These are phyloP conservation scores for Fusarium ambrosium DNA, from an alignment of 2,329 filamentous ascomycete genomes.

Conservation along the genomic window DNA sequence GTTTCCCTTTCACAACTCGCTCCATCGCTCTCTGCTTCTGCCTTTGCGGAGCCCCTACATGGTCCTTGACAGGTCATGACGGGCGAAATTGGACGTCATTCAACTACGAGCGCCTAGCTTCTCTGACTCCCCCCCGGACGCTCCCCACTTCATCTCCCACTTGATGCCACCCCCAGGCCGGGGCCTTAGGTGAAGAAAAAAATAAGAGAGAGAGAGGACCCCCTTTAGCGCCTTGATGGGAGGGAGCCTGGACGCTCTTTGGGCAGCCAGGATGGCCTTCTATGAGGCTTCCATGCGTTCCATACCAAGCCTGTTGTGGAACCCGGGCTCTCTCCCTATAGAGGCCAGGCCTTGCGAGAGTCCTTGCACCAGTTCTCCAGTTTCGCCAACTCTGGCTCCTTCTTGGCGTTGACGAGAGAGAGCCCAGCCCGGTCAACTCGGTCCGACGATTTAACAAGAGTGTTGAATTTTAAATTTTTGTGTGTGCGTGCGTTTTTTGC, in stretches of 20 bases:
- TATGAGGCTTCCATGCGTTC: conserved; percentile 47
- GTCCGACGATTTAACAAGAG: conserved; percentile 3
- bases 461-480: conserved; percentile 2
- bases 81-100: conserved; percentile 49
- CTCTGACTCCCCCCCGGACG: conserved; percentile 24
- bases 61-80: conserved; percentile 41
- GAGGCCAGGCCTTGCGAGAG: conserved; percentile 9
- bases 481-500: conserved; percentile 5
- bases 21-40: conserved; percentile 6
- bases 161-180: conserved; percentile 10
- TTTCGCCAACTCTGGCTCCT: conserved; percentile 23
- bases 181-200: neutral
- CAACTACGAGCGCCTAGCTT: conserved; percentile 34
- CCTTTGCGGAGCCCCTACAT: conserved; percentile 3
- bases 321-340: neutral
- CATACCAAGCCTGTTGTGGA: conserved; percentile 39
- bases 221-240: conserved; percentile 15
- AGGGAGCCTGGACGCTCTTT: conserved; percentile 32
- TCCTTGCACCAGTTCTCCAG: conserved; percentile 25
- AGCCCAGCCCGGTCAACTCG: conserved; percentile 28
- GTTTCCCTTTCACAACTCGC: neutral
- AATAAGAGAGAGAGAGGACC: neutral
- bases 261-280: conserved; percentile 32
- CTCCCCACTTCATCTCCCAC: conserved; percentile 37
- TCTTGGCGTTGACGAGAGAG: conserved; percentile 35